These are phyloP conservation scores for Dalbergia cultrata DNA, from an alignment of 306 rosid species.

Conservation along the genomic window DNA sequence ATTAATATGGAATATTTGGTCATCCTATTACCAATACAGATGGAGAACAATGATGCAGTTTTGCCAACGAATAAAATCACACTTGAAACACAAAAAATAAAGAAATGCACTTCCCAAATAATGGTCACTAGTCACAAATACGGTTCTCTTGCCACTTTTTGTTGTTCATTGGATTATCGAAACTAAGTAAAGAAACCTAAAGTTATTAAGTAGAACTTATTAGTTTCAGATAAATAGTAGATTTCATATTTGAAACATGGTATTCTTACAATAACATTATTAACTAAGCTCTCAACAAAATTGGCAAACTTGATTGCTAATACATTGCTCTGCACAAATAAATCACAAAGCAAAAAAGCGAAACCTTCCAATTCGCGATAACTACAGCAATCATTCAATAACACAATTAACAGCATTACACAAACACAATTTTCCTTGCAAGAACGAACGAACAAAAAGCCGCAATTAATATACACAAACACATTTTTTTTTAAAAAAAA, in stretches of 20 bases:
- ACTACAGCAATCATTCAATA: slow-evolving; percentile 11
- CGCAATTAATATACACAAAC: slow-evolving; percentile 33
- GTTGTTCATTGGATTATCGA: background rate
- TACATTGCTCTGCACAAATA: too few species aligned
- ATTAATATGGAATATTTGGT: too few species aligned
- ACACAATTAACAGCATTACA: background rate
- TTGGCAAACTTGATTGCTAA: too few species aligned
- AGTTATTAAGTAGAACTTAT: background rate
- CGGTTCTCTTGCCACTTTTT: background rate
- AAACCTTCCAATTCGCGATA: background rate
- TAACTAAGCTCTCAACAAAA: too few species aligned
- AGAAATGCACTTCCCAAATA: slow-evolving; percentile 4
- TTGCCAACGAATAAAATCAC: slow-evolving; percentile 2
- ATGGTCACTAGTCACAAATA: background rate
- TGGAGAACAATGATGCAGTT: too few species aligned
- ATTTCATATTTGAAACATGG: background rate
- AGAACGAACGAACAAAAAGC: slow-evolving; percentile 9
- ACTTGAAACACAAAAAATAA: background rate
- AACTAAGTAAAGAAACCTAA: background rate
- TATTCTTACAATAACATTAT: too few species aligned
- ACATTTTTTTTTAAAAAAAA: background rate
- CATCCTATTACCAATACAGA: too few species aligned
- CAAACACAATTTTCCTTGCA: slow-evolving; percentile 44
- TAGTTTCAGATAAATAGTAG: background rate
- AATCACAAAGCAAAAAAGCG: slow-evolving; percentile 15